phyloP scores from a whole-genome alignment of 148 eudicot species.

The Chenopodium formosanum region DNA sequence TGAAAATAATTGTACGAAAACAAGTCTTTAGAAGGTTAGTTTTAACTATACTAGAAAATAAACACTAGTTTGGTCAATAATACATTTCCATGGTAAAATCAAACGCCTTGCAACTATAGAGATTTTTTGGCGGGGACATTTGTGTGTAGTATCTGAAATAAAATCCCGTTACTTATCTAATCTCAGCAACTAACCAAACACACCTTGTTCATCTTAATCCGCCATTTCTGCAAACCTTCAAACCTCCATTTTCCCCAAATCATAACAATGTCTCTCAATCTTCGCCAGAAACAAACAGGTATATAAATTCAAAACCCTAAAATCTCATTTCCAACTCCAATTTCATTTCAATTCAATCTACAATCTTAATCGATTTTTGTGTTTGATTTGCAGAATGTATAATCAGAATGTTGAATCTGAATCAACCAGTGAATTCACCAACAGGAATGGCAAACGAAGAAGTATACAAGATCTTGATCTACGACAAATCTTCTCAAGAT shows the following conservation, averaged over 20 bases:
- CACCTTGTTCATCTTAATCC: neutral
- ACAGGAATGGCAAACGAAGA: conserved; percentile 80
- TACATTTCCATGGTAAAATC: too few relatives aligned
- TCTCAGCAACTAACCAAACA: too few relatives aligned
- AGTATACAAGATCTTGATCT: conserved; percentile 93
- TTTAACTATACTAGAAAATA: too few relatives aligned
- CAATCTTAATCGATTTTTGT: neutral
- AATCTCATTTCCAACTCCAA: neutral
- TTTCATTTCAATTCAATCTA: neutral
- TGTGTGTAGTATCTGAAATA: neutral
- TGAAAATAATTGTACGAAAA: too few relatives aligned
- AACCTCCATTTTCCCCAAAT: neutral
- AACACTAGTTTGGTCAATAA: too few relatives aligned
- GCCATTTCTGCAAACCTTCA: neutral
- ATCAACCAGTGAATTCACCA: conserved; percentile 64
- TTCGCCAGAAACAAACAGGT: conserved; percentile 90
- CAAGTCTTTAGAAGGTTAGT: too few relatives aligned
- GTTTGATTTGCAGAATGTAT: conserved; percentile 63
- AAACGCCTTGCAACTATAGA: too few relatives aligned
- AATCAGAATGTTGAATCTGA: conserved; percentile 85
- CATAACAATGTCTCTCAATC: conserved; percentile 71
- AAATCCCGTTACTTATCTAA: neutral
- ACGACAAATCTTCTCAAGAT: conserved; percentile 76
- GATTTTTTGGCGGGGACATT: neutral
- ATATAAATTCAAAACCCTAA: conserved; percentile 17